Base-by-base conservation (phyloP, 1,284 basidiomycete genomes). In the Malassezia psittaci region DNA sequence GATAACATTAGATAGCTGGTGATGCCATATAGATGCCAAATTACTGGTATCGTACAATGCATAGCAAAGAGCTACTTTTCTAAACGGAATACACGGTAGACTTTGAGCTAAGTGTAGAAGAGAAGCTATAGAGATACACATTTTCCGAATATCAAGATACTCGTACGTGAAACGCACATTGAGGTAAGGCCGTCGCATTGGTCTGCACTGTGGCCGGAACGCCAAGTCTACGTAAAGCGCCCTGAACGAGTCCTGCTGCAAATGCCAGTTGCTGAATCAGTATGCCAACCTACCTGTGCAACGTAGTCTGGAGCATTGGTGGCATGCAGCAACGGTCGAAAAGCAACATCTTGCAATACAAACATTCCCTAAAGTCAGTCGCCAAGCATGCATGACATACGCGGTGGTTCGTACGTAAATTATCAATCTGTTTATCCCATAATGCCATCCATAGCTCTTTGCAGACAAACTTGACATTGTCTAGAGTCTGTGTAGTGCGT, bases 351-450 rank as follows among this genome's bases (percentile, higher is more conserved):
- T 77, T 93, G 89, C 1, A 96, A 79, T 1, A 96, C 90, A 64
- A 90, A 96, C 5, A 93, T 84, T 11, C 91, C 90, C 88, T 90
- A 55, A 29, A 24, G 51, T 36, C 8, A 47, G 42, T 10, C 24
- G 24, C 24, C 24, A 8, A n/a, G 45, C 12, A 19, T 19, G 38
- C 8, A 21, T 7, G 2, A 65, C 77, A 56, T 69, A 89, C 89
- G 48, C 89, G 79, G 76, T 94, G 90, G 74, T 96, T 96, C 9
- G 90, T 96, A 44, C 90, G 82, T 45, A 96, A 77, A 72, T 94
- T 94, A 72, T 96, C 90, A 1, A 94, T 88, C 75, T 94, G 91
- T 71, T 93, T 91, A 55, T 88, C 86, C 86, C 86, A 90, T 53
- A 83, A 84, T 3, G 83, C 80, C 0, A 80, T 79, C 88, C 88